Conservation (phyloP, 2,329 filamentous ascomycete genomes). For the Aspergillus neotritici region DNA sequence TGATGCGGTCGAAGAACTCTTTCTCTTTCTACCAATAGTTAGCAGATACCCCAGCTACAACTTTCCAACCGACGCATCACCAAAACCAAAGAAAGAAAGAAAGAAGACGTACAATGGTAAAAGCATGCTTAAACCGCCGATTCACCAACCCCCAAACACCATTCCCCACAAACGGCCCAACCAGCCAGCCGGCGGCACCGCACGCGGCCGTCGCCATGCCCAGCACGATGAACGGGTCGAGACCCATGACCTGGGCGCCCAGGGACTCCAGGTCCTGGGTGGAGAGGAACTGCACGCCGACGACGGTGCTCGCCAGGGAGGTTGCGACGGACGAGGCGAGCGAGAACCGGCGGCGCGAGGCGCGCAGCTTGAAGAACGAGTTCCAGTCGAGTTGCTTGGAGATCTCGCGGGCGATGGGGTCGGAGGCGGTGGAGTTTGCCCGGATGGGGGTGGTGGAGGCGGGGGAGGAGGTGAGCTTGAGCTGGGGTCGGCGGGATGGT, state of each 20-base stretch:
- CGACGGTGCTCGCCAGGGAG: constrained; percentile 56
- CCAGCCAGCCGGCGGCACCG: constrained; percentile 78
- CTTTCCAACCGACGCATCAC: constrained; percentile 2
- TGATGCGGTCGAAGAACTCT: constrained; percentile 86
- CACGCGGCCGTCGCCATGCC: constrained; percentile 73
- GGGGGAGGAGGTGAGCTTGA: constrained; percentile 6
- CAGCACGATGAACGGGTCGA: constrained; percentile 82
- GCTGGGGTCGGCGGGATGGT: constrained; percentile 8
- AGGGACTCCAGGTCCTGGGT: constrained; percentile 62
- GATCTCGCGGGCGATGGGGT: constrained; percentile 24
- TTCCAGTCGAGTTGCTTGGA: constrained; percentile 69
- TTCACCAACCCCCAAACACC: constrained; percentile 72
- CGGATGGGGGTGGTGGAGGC: constrained; percentile 15
- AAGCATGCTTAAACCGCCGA: constrained; percentile 63
- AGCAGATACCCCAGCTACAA: constrained; percentile 1
- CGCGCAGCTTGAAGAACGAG: constrained; percentile 84
- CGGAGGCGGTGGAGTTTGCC: constrained; percentile 24
- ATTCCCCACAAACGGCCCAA: constrained; percentile 76
- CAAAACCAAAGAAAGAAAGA: background rate
- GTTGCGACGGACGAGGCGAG: constrained; percentile 67
- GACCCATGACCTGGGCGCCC: constrained; percentile 65
- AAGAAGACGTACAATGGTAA: constrained; percentile 56
- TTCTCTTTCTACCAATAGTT: constrained; percentile 71
- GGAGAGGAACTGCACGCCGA: constrained; percentile 53
- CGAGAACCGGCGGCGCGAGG: constrained; percentile 76